Conservation (phyloP, 495 filamentous ascomycete species). For the Peziza echinospora region DNA sequence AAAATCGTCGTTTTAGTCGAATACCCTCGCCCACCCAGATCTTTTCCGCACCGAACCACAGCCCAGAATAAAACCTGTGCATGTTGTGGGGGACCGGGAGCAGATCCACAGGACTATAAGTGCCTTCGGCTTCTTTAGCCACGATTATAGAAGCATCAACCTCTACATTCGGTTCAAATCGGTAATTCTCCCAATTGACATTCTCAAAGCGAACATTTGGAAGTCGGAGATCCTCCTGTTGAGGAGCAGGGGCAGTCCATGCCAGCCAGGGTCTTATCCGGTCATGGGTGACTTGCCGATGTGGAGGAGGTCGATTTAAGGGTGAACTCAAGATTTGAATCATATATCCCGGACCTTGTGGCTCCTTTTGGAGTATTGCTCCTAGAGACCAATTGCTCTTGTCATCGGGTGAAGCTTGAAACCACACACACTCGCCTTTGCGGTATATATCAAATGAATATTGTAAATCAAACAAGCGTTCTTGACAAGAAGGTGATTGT, state of each 20-base stretch:
- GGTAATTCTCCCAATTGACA: slow-evolving; percentile 29
- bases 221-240: slow-evolving; percentile 15
- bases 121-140: slow-evolving; percentile 33
- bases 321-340: slow-evolving; percentile 17
- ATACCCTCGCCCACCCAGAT: slow-evolving; percentile 38
- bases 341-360: slow-evolving; percentile 13
- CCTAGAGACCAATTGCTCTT: slow-evolving; percentile 30
- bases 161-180: slow-evolving; percentile 21
- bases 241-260: slow-evolving; percentile 32
- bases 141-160: slow-evolving; percentile 41
- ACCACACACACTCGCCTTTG: slow-evolving; percentile 39
- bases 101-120: slow-evolving; percentile 31
- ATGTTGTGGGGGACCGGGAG: slow-evolving; percentile 16
- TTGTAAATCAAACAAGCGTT: slow-evolving; percentile 15
- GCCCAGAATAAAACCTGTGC: slow-evolving; percentile 30
- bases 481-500: slow-evolving; percentile 19
- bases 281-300: slow-evolving; percentile 8
- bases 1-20: slow-evolving; percentile 21
- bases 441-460: slow-evolving; percentile 29
- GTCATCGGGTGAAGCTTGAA: slow-evolving; percentile 26
- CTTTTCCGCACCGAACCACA: slow-evolving; percentile 42
- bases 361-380: slow-evolving; percentile 20
- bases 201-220: slow-evolving; percentile 24
- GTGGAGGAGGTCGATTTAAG: slow-evolving; percentile 10
- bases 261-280: slow-evolving; percentile 38